Evolutionary conservation across 306 rosid genomes (phyloP).

Genomic region (Sophora flavescens): DNA sequence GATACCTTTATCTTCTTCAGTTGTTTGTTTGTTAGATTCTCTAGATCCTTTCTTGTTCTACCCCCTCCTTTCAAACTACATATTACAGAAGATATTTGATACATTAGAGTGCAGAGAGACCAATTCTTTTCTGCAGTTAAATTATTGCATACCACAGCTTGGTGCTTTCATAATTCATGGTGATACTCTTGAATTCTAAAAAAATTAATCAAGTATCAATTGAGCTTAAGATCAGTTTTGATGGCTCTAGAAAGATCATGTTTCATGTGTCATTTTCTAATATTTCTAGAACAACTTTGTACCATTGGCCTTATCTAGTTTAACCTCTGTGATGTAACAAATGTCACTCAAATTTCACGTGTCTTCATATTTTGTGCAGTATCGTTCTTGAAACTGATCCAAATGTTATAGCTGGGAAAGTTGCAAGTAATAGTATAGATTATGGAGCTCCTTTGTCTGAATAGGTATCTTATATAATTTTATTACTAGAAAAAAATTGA

Average conservation of each 20-base stretch:
- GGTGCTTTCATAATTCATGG: conserved; percentile 26
- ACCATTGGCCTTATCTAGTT: conserved; percentile 4
- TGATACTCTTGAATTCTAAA: conserved; percentile 1
- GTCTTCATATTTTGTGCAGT: conserved; percentile 59
- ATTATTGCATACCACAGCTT: conserved; percentile 36
- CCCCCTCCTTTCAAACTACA: conserved; percentile 20
- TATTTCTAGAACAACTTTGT: conserved; percentile 3
- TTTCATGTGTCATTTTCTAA: background rate
- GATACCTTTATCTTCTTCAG: background rate
- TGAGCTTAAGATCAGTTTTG: conserved; percentile 5
- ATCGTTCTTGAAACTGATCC: conserved; percentile 94
- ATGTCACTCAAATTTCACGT: conserved; percentile 31
- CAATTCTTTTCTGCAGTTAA: background rate
- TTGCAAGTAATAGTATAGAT: conserved; percentile 85
- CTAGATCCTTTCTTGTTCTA: background rate
- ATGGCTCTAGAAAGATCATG: conserved; percentile 4
- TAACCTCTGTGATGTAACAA: conserved; percentile 14
- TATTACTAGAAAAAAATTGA: too few relatives aligned
- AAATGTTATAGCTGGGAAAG: conserved; percentile 90
- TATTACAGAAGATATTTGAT: conserved; percentile 23
- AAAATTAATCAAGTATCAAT: background rate
- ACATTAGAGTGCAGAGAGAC: conserved; percentile 19
- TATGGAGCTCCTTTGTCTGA: conserved; percentile 89
- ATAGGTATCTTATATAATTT: conserved; percentile 67
- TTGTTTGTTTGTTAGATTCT: conserved; percentile 26